Percentiles rank a stretch among this genome's conserved stretches.
Evolutionary conservation across 1,284 basidiomycete genomes (phyloP).

Genomic region (Athelia sp.): DNA sequence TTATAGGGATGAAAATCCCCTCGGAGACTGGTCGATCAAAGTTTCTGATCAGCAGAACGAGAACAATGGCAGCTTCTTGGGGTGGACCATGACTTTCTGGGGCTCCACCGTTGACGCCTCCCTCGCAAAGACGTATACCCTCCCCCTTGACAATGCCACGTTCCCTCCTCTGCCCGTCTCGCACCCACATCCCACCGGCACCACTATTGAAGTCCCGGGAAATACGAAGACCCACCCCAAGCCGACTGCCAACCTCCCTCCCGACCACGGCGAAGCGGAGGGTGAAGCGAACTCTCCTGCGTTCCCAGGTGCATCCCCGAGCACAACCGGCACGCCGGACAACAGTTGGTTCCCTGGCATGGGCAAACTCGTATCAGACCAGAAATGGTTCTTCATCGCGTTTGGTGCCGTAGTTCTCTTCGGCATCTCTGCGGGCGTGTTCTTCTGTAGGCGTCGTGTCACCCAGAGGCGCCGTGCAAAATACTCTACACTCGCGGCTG

Average conservation of each 20-base stretch:
- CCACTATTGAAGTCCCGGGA: slow-evolving; percentile 30
- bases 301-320: slow-evolving; percentile 39
- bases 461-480: slow-evolving; percentile 41
- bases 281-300: slow-evolving; percentile 70
- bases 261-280: slow-evolving; percentile 69
- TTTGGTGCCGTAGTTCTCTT: slow-evolving; percentile 69
- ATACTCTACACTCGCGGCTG: slow-evolving; percentile 69
- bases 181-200: slow-evolving; percentile 19
- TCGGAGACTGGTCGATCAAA: slow-evolving; percentile 90
- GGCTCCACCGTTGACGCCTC: slow-evolving; percentile 80
- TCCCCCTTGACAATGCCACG: slow-evolving; percentile 50
- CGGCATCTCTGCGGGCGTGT: slow-evolving; percentile 55
- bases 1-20: slow-evolving; percentile 84
- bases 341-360: slow-evolving; percentile 87
- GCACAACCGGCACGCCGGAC: slow-evolving; percentile 57
- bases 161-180: slow-evolving; percentile 39
- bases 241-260: slow-evolving; percentile 86
- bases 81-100: slow-evolving; percentile 94
- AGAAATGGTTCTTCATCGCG: slow-evolving; percentile 85
- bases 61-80: slow-evolving; percentile 77
- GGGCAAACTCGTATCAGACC: slow-evolving; percentile 68
- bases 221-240: slow-evolving; percentile 68
- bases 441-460: slow-evolving; percentile 66
- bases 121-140: slow-evolving; percentile 61
- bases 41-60: slow-evolving; percentile 74